Evolutionary conservation across 805 yeast species (phyloP).

Genomic region (Pichia phayaonensis): DNA sequence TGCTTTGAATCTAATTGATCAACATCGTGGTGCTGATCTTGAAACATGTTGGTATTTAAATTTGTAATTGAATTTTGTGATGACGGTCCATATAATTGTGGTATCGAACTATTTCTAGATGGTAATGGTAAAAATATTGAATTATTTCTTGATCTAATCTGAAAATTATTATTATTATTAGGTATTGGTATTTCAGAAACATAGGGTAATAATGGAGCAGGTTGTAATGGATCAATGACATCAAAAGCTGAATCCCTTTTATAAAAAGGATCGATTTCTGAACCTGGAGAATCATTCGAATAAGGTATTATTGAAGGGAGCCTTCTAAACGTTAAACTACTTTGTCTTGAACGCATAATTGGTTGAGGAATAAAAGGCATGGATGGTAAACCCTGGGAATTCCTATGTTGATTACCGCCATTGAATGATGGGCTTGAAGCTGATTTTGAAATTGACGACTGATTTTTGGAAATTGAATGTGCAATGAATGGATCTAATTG

Average conservation of each 20-base stretch:
- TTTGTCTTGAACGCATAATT: constrained; percentile 18
- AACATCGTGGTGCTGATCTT: neutral
- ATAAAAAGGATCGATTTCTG: constrained; percentile 30
- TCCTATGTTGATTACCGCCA: neutral
- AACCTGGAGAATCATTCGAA: constrained; percentile 20
- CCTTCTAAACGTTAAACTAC: constrained; percentile 24
- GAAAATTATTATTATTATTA: neutral
- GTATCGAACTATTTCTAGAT: neutral
- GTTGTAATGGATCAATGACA: constrained; percentile 25
- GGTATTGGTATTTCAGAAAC: neutral
- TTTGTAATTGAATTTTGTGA: neutral
- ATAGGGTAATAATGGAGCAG: constrained; percentile 13
- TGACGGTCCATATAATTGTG: neutral
- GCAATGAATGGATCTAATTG: constrained; percentile 42
- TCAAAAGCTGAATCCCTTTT: constrained; percentile 28
- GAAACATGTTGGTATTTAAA: neutral
- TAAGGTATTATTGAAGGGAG: constrained; percentile 25
- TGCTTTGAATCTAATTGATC: neutral
- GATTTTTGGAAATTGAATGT: constrained; percentile 1
- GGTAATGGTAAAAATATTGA: constrained; percentile 14
- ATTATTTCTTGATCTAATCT: neutral
- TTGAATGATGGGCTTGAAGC: neutral
- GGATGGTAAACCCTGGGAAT: constrained; percentile 6
- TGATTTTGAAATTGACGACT: neutral
- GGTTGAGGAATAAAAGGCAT: neutral